Percentiles rank a stretch among this genome's conserved stretches.
phyloP scores from a whole-genome alignment of 2,329 filamentous ascomycete species.

The Hypoxylon sp. region DNA sequence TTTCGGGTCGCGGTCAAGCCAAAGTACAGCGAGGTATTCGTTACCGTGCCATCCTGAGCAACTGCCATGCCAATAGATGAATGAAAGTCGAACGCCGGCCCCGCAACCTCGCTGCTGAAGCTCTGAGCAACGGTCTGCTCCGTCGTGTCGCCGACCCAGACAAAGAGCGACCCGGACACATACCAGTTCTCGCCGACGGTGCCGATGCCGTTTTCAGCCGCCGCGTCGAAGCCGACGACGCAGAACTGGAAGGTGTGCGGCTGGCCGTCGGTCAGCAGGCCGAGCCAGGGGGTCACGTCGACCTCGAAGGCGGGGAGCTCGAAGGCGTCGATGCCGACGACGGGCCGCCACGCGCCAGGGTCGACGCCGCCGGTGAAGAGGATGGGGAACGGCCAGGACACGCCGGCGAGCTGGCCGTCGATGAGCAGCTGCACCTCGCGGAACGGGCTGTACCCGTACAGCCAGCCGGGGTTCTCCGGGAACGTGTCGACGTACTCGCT shows the following conservation, averaged over 20 bases:
- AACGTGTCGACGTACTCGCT: constrained; percentile 64
- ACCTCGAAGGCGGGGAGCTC: constrained; percentile 73
- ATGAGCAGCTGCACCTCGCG: constrained; percentile 72
- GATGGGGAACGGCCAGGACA: constrained; percentile 73
- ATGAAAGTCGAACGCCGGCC: constrained; percentile 38
- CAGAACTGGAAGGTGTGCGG: constrained; percentile 51
- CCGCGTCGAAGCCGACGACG: constrained; percentile 52
- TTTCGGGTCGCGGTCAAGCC: constrained; percentile 39
- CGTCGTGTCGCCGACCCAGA: constrained; percentile 62
- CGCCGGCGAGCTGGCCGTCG: constrained; percentile 67
- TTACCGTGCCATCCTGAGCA: constrained; percentile 33
- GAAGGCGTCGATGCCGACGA: constrained; percentile 74
- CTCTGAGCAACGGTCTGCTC: constrained; percentile 34
- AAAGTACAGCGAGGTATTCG: constrained; percentile 44
- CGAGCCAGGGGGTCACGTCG: constrained; percentile 71
- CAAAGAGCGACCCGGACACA: constrained; percentile 70
- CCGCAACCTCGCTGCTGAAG: constrained; percentile 31
- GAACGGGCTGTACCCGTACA: constrained; percentile 71
- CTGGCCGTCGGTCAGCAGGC: constrained; percentile 62
- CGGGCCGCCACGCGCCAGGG: constrained; percentile 72
- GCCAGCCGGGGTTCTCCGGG: constrained; percentile 53
- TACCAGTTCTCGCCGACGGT: constrained; percentile 68
- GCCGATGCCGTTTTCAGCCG: constrained; percentile 47
- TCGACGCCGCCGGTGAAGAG: constrained; percentile 75
- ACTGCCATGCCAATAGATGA: constrained; percentile 35